phyloP scores from a whole-genome alignment of 1,284 basidiomycete genomes.

The Ceratobasidium sp. region DNA sequence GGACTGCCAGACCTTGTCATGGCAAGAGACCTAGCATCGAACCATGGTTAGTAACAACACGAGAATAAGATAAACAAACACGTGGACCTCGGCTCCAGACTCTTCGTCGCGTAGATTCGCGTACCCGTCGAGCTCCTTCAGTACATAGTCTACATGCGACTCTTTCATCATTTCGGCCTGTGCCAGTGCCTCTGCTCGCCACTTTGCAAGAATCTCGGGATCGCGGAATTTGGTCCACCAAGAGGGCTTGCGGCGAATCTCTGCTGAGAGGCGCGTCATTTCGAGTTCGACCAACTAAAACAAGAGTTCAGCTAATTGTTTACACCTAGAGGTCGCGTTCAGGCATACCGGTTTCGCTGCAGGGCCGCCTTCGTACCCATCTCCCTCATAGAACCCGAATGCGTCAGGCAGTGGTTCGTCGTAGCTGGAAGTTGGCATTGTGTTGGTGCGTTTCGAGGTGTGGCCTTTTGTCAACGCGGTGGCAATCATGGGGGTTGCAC shows the following conservation, averaged over 20 bases:
- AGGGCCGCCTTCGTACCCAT: neutral
- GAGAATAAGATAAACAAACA: neutral
- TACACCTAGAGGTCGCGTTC: neutral
- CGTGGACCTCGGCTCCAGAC: conserved; percentile 49
- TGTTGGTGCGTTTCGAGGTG: no score
- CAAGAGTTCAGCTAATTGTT: neutral
- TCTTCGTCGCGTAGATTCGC: conserved; percentile 53
- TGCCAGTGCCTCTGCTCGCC: conserved; percentile 48
- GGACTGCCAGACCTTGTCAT: conserved; percentile 62
- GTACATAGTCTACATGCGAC: conserved; percentile 58
- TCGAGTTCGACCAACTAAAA: conserved; percentile 57
- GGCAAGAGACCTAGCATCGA: conserved; percentile 55
- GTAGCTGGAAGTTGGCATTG: no score
- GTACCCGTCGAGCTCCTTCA: conserved; percentile 60
- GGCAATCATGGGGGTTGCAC: no score
- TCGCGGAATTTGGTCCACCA: conserved; percentile 55
- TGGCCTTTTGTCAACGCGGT: no score
- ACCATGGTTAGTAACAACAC: neutral
- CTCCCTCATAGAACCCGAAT: no score
- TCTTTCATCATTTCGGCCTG: conserved; percentile 51
- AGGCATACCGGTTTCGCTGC: neutral
- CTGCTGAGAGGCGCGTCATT: conserved; percentile 58
- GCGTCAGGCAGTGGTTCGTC: no score
- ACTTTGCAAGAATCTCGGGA: conserved; percentile 47
- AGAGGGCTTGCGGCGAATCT: conserved; percentile 51